phyloP scores from a whole-genome alignment of 208 protist species.

The Cochliopodium minus region DNA sequence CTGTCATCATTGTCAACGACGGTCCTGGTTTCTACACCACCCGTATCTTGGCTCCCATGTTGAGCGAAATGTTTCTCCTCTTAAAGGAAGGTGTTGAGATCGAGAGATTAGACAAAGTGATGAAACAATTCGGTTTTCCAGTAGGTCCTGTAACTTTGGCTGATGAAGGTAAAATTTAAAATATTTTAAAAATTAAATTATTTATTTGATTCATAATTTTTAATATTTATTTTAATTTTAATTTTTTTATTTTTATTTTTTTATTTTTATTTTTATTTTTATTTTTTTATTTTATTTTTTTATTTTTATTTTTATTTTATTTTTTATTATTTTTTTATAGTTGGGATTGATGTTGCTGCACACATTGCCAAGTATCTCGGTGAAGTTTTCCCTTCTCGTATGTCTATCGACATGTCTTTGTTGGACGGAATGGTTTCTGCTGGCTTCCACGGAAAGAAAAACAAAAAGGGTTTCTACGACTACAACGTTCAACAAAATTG shows the following conservation, averaged over 20 bases:
- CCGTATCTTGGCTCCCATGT: slow-evolving; percentile 55
- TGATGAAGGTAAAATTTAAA: too few species aligned
- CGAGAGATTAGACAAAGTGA: slow-evolving; percentile 42
- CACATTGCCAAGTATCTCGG: slow-evolving; percentile 45
- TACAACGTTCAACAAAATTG: slow-evolving; percentile 46
- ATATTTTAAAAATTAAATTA: too few species aligned
- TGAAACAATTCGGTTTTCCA: slow-evolving; percentile 63
- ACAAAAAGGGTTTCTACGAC: slow-evolving; percentile 57
- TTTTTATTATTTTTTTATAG: too few species aligned
- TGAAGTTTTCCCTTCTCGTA: not conserved
- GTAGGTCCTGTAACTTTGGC: slow-evolving; percentile 65
- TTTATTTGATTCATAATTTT: too few species aligned
- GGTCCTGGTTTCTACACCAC: slow-evolving; percentile 58
- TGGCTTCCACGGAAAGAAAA: slow-evolving; percentile 57
- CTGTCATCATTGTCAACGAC: slow-evolving; percentile 64
- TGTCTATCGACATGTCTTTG: not conserved
- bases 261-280: too few species aligned
- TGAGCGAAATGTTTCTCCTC: slow-evolving; percentile 43
- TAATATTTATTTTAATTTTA: too few species aligned
- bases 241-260: too few species aligned
- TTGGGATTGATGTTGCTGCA: slow-evolving; percentile 62
- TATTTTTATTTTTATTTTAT: too few species aligned
- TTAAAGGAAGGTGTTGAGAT: slow-evolving; percentile 39
- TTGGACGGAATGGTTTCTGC: slow-evolving; percentile 41
- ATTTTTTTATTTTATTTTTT: too few species aligned